Evolutionary conservation across 441 rosid genomes (phyloP).

Genomic region (Mallotus repandus): DNA sequence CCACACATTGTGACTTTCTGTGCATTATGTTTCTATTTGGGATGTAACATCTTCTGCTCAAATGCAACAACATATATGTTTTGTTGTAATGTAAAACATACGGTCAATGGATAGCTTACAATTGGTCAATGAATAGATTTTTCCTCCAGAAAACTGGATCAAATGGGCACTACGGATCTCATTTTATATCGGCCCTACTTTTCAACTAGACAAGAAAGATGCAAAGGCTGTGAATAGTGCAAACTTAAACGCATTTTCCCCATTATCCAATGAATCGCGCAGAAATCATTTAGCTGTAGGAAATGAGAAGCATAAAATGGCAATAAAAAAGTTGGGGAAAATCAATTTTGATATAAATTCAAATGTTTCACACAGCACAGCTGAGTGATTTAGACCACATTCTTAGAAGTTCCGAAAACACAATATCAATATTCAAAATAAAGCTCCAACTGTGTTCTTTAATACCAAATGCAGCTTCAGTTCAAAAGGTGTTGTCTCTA

Average conservation of each 20-base stretch:
- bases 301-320: background rate
- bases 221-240: background rate
- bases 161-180: conserved; percentile 1
- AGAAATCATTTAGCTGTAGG: background rate
- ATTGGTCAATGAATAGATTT: conserved; percentile 2
- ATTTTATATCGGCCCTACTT: background rate
- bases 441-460: background rate
- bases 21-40: background rate
- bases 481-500: conserved; percentile 5
- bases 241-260: background rate
- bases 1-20: background rate
- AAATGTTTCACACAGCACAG: background rate
- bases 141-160: background rate
- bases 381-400: background rate
- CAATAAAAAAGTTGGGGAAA: background rate
- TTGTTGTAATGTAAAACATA: conserved; percentile 9
- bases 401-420: background rate
- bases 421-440: no score
- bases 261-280: background rate
- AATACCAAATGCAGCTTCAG: conserved; percentile 1
- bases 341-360: background rate
- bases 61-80: conserved; percentile 3
- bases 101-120: conserved; percentile 3
- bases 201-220: background rate
- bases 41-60: background rate